Base-by-base conservation (phyloP, 23 red algal genomes). In the Pyropia haitanensis region DNA sequence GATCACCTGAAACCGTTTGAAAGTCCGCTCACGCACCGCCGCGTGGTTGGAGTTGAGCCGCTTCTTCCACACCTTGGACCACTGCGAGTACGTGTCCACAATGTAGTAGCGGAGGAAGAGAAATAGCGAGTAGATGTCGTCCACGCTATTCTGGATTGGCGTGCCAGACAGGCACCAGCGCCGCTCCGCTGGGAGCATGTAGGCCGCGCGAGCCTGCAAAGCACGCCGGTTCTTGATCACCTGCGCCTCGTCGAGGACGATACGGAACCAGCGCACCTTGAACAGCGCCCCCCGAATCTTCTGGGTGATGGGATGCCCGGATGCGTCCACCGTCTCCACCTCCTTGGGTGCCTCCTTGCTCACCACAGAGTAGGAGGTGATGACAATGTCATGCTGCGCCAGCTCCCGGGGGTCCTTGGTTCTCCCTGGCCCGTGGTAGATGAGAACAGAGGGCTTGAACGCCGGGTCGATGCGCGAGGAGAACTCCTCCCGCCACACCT, bases 161-260 rank as follows among this genome's bases (percentile, higher is more conserved):
- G 90, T 95, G 23, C 90, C 90, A 25, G 82, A 89, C 34, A 95
- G 82, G 81, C 82, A 88, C 90, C 90, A 95, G 24, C 83, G 56
- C 48, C 29, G 57, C 23, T 70, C 58, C 21, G 81, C 73, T 19
- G 59, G 15, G 33, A 95, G 26, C 34, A 53, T 76, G 10, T 53
- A 61, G 8, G 90, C 74, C 18, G 44, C 33, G 33, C 68, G 61
- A 49, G 48, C 53, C 63, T 88, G 70, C 25, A 76, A 77, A 2
- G 25, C 28, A 8, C 54, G 16, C 21, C 59, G 52, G 32, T 88
- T 84, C 67, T 88, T 87, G 34, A 95, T 85, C 21, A 39, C 20
- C 32, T 95, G 90, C 56, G 82, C 75, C 48, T 95, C 90, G 53
- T 95, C 90, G n/a, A 95, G 71, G 18, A 95, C 60, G 2, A 88